phyloP scores from a whole-genome alignment of 352 stramenopile genomes.

The Pythium pectinolyticum region DNA sequence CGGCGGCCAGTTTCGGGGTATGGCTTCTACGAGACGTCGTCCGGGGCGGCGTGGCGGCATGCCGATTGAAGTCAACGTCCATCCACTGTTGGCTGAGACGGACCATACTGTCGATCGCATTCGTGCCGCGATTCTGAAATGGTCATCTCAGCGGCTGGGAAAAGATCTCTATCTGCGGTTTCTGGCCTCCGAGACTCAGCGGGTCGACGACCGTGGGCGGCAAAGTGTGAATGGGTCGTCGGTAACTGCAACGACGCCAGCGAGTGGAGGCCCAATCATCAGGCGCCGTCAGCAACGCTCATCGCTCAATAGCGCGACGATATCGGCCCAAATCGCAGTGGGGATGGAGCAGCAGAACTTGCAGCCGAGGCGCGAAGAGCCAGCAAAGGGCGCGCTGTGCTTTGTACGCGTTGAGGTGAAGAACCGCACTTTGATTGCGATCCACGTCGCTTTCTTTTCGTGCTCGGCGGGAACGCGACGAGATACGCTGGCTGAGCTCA shows the following conservation, averaged over 20 bases:
- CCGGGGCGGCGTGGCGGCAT: constrained; percentile 15
- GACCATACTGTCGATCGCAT: constrained; percentile 59
- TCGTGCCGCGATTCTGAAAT: constrained; percentile 59
- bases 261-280: background rate
- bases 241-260: constrained; percentile 10
- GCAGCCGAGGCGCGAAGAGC: constrained; percentile 21
- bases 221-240: constrained; percentile 21
- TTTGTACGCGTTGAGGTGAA: constrained; percentile 84
- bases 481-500: constrained; percentile 72
- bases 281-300: constrained; percentile 35
- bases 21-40: background rate
- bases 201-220: constrained; percentile 3
- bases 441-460: constrained; percentile 89
- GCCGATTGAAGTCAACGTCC: constrained; percentile 14
- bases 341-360: constrained; percentile 20
- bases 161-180: constrained; percentile 85
- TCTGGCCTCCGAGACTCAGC: constrained; percentile 25
- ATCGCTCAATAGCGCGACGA: constrained; percentile 33
- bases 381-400: constrained; percentile 51
- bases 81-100: constrained; percentile 41
- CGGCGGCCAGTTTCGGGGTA: background rate
- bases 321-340: constrained; percentile 40
- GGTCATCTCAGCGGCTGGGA: constrained; percentile 74
- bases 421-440: constrained; percentile 70
- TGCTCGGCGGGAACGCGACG: constrained; percentile 59